Conservation (phyloP, 2,329 filamentous ascomycete genomes). For the Ascomycota sp. region DNA sequence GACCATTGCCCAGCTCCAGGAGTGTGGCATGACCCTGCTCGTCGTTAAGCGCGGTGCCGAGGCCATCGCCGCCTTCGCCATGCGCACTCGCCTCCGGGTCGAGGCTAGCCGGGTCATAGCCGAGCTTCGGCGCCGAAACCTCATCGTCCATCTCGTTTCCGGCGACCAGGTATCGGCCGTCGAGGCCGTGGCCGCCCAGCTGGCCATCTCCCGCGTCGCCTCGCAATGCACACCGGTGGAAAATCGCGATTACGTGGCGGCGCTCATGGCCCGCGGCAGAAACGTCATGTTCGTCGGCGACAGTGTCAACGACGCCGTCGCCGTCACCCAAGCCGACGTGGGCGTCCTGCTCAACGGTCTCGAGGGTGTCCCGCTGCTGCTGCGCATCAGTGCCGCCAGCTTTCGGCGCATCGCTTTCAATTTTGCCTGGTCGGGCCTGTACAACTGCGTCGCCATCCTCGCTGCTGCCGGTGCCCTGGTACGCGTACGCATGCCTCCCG, state of each 20-base stretch:
- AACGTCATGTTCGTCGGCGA: constrained; percentile 39
- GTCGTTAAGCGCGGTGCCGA: constrained; percentile 7
- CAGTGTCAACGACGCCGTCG: constrained; percentile 43
- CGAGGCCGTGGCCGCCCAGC: constrained; percentile 22
- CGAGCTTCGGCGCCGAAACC: constrained; percentile 22
- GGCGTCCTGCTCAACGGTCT: constrained; percentile 35
- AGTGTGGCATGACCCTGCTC: constrained; percentile 8
- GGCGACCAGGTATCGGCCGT: constrained; percentile 33
- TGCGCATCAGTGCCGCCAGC: constrained; percentile 21
- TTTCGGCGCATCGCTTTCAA: constrained; percentile 33
- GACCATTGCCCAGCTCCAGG: constrained; percentile 4
- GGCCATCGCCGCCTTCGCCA: constrained; percentile 26
- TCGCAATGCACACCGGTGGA: constrained; percentile 27
- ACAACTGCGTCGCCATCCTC: constrained; percentile 40
- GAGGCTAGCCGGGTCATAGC: constrained; percentile 23
- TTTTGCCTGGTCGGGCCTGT: constrained; percentile 39
- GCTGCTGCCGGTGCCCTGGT: constrained; percentile 39
- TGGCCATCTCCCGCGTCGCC: constrained; percentile 17
- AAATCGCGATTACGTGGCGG: constrained; percentile 31
- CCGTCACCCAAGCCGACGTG: constrained; percentile 37
- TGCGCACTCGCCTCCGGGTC: constrained; percentile 15
- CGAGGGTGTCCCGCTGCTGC: constrained; percentile 25
- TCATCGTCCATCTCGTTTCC: constrained; percentile 32
- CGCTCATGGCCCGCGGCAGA: constrained; percentile 11
- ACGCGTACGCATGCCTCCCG: constrained; percentile 25